phyloP scores from a whole-genome alignment of 140 eudicot species.

The Ambrosia hybrid region DNA sequence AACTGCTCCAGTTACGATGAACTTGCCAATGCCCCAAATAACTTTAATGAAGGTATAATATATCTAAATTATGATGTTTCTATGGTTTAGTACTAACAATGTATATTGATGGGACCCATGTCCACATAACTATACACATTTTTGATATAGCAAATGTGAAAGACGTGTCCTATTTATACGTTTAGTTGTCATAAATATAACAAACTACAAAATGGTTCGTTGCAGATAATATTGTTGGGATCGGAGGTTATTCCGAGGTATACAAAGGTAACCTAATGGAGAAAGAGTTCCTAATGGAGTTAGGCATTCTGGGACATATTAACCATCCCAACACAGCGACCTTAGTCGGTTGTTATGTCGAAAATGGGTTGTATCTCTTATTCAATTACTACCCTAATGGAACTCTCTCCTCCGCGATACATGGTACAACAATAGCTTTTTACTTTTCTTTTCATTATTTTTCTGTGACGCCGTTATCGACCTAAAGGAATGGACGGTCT shows the following conservation, averaged over 20 bases:
- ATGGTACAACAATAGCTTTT: constrained; percentile 45
- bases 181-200: not conserved
- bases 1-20: constrained; percentile 71
- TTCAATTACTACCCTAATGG: constrained; percentile 81
- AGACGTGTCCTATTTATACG: not conserved
- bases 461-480: not conserved
- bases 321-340: constrained; percentile 84
- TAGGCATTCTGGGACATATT: constrained; percentile 83
- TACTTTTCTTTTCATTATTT: not conserved
- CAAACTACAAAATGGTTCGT: not conserved
- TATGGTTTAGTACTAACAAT: not conserved
- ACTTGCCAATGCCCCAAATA: constrained; percentile 69
- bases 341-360: constrained; percentile 77
- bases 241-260: constrained; percentile 94
- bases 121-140: not conserved
- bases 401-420: constrained; percentile 68
- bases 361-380: constrained; percentile 81
- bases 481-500: too few relatives aligned
- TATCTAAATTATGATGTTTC: not conserved
- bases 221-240: constrained; percentile 83
- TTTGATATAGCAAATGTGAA: not conserved
- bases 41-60: constrained; percentile 61
- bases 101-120: not conserved
- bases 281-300: constrained; percentile 80
- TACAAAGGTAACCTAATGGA: constrained; percentile 83